phyloP scores from a whole-genome alignment of 192 early-diverging fungal genomes.

The Cladochytrium replicatum region DNA sequence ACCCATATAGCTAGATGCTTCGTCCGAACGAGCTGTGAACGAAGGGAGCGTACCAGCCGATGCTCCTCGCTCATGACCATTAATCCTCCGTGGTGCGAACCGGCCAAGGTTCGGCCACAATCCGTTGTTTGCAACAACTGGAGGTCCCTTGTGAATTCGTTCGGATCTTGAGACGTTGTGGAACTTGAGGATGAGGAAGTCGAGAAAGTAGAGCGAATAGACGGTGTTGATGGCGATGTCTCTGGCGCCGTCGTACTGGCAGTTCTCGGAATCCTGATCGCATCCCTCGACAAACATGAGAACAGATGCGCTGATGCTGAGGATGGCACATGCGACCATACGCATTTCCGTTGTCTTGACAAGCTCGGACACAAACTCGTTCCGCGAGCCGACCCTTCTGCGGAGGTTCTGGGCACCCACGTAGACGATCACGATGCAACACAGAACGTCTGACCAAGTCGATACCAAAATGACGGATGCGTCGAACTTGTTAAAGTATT shows the following conservation, averaged over 20 bases:
- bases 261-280: not conserved
- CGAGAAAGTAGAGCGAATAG: not conserved
- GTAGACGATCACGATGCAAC: not conserved
- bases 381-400: not conserved
- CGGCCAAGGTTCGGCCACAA: no score
- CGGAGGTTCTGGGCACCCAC: not conserved
- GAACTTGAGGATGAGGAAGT: not conserved
- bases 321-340: no score
- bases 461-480: not conserved
- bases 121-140: no score
- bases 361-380: not conserved
- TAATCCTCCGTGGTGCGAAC: no score
- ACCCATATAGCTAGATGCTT: no score
- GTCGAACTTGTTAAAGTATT: not conserved
- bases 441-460: not conserved
- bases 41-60: no score
- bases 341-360: not conserved
- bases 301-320: not conserved
- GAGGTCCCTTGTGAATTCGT: no score
- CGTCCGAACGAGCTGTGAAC: no score
- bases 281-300: not conserved
- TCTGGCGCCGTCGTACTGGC: not conserved
- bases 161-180: not conserved
- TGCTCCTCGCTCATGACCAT: no score
- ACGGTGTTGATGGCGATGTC: not conserved